These are phyloP conservation scores for Ceratobasidium sp. DNA, from an alignment of 1,284 basidiomycete genomes.

Conservation along the genomic window DNA sequence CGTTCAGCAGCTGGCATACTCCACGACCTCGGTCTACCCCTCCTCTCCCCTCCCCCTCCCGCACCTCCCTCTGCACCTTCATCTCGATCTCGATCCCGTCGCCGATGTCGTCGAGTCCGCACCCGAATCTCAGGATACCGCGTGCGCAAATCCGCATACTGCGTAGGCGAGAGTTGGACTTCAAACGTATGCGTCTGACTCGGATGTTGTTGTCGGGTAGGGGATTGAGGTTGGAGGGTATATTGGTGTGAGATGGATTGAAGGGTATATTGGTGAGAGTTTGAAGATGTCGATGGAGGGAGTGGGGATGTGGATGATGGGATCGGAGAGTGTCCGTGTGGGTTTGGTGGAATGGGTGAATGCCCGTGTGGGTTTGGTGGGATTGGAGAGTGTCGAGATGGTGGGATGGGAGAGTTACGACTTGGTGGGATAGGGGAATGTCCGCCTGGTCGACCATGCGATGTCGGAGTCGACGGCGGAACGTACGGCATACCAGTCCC, in stretches of 20 bases:
- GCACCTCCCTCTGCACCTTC: background rate
- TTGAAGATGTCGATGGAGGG: background rate
- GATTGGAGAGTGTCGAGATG: background rate
- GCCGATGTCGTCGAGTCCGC: background rate
- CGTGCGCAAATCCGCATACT: slow-evolving; percentile 1
- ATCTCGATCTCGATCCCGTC: background rate
- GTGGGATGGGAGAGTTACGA: background rate
- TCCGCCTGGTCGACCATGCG: background rate
- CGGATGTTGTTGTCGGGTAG: background rate
- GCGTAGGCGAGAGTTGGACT: slow-evolving; percentile 10
- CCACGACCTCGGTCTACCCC: background rate
- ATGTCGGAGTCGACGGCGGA: background rate
- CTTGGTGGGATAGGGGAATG: background rate
- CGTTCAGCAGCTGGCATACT: background rate
- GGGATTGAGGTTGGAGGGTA: background rate
- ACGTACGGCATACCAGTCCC: background rate
- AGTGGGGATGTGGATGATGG: background rate
- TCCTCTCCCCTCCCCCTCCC: background rate
- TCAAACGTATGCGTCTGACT: slow-evolving; percentile 27
- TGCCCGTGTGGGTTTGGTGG: background rate
- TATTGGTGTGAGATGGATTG: background rate
- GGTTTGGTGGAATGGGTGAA: background rate
- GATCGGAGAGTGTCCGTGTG: background rate
- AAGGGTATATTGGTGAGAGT: background rate
- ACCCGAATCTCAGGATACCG: slow-evolving; percentile 23